Evolutionary conservation across 1,284 basidiomycete genomes (phyloP).

Genomic region (Phylloboletellus chloephorus): DNA sequence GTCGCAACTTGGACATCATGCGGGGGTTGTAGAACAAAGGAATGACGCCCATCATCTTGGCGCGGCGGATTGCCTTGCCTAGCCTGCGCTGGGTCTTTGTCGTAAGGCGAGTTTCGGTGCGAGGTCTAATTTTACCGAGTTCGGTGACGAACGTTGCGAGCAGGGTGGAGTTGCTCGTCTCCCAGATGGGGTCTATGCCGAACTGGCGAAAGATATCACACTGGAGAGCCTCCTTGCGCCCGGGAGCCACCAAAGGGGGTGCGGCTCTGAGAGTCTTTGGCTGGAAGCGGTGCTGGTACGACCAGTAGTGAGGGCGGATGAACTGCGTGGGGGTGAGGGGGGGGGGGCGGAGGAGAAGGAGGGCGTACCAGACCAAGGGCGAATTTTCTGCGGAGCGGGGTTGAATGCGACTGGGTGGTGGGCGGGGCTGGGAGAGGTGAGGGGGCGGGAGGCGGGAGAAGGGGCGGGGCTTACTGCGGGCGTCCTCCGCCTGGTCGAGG

Average conservation of each 20-base stretch:
- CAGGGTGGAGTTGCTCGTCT: conserved; percentile 64
- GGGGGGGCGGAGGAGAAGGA: not conserved
- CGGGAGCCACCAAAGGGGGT: conserved; percentile 45
- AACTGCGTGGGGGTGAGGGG: conserved; percentile 30
- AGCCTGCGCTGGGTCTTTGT: conserved; percentile 77
- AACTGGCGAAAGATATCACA: conserved; percentile 68
- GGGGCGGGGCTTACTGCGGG: conserved; percentile 10
- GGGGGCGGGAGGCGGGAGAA: accelerated
- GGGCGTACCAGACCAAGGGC: conserved; percentile 17
- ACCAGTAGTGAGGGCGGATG: conserved; percentile 43
- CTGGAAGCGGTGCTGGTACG: conserved; percentile 36
- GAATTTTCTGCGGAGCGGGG: conserved; percentile 27
- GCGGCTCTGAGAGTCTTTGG: conserved; percentile 21
- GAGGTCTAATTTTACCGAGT: conserved; percentile 80
- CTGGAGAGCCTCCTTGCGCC: conserved; percentile 42
- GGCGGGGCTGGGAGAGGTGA: conserved; percentile 7
- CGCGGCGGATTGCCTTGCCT: conserved; percentile 85
- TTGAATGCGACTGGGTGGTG: conserved; percentile 18
- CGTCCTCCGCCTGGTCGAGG: conserved; percentile 21
- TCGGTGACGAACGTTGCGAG: conserved; percentile 67
- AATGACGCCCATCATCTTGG: conserved; percentile 90
- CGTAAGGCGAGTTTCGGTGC: conserved; percentile 73
- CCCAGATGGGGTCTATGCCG: conserved; percentile 62
- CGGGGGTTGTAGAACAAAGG: conserved; percentile 53
- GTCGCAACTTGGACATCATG: conserved; percentile 21